Percentiles rank a stretch among this genome's conserved stretches.
phyloP scores from a whole-genome alignment of 2,329 filamentous ascomycete genomes.

The Anisogramma anomala region DNA sequence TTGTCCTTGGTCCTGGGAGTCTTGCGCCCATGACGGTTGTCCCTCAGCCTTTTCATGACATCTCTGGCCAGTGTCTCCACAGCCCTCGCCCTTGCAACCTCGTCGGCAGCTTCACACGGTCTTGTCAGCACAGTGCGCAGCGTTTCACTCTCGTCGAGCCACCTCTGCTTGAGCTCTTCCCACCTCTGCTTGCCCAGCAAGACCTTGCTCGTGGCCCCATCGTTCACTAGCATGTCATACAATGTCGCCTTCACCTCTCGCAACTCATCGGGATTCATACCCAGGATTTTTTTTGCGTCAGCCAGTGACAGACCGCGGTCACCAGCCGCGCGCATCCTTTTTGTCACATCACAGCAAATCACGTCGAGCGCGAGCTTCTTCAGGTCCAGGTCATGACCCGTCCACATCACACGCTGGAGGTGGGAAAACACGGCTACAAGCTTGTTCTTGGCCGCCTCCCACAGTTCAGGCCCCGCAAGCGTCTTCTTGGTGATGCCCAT shows the following conservation, averaged over 20 bases:
- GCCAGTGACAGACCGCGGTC: conserved; percentile 58
- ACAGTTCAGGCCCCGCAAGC: conserved; percentile 57
- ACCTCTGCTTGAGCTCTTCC: conserved; percentile 55
- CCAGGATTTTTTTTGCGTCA: conserved; percentile 55
- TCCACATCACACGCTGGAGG: conserved; percentile 49
- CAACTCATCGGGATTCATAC: conserved; percentile 31
- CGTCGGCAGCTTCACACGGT: conserved; percentile 38
- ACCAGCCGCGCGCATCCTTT: conserved; percentile 54
- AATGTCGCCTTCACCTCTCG: conserved; percentile 56
- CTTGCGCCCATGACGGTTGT: conserved; percentile 47
- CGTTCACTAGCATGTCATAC: conserved; percentile 51
- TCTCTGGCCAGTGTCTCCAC: conserved; percentile 63
- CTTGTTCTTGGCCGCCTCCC: conserved; percentile 58
- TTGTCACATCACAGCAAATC: conserved; percentile 72
- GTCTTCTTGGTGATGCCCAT: conserved; percentile 64
- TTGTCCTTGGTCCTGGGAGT: conserved; percentile 7
- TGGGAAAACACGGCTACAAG: conserved; percentile 54
- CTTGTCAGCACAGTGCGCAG: conserved; percentile 44
- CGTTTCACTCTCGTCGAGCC: conserved; percentile 48
- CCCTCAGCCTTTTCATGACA: conserved; percentile 64
- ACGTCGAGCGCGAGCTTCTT: conserved; percentile 64
- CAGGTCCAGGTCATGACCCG: conserved; percentile 39
- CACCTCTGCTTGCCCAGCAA: conserved; percentile 61
- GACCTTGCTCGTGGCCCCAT: conserved; percentile 61
- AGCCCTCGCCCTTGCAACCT: conserved; percentile 54